These are phyloP conservation scores for Globisporangium nagaii DNA, from an alignment of 352 stramenopile genomes.

Conservation along the genomic window DNA sequence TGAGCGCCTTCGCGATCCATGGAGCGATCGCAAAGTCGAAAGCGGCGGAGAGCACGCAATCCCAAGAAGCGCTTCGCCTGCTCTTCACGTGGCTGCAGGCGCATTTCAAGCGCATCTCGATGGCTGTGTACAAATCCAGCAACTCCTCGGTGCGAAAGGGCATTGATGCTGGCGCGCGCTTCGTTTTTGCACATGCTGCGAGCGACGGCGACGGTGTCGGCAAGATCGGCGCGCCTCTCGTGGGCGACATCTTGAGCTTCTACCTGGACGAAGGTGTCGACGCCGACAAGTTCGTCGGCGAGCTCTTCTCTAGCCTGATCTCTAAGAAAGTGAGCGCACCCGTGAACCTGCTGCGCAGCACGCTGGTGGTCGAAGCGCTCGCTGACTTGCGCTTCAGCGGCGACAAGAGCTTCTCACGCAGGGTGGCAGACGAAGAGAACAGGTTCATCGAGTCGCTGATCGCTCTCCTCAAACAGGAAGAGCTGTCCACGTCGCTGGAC, in stretches of 20 bases:
- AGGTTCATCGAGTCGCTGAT: constrained; percentile 28
- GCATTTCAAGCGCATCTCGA: constrained; percentile 12
- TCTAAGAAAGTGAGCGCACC: background rate
- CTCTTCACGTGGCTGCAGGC: constrained; percentile 13
- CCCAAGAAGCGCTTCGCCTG: background rate
- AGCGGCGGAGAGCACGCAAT: background rate
- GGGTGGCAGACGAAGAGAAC: constrained; percentile 17
- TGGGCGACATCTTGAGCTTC: constrained; percentile 27
- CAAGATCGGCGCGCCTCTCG: constrained; percentile 1
- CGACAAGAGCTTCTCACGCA: constrained; percentile 3
- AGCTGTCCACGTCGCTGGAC: constrained; percentile 13
- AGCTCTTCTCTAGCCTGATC: constrained; percentile 20
- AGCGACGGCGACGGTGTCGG: background rate
- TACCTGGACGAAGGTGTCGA: constrained; percentile 16
- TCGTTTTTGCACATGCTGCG: constrained; percentile 7
- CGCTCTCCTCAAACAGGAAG: constrained; percentile 12
- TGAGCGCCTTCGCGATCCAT: constrained; percentile 9
- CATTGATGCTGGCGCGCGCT: constrained; percentile 4
- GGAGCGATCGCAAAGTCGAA: background rate
- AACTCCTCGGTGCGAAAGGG: background rate
- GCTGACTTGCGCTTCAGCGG: constrained; percentile 12
- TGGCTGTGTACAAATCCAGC: background rate
- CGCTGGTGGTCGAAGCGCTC: constrained; percentile 31
- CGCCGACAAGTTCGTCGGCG: constrained; percentile 20
- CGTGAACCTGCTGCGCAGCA: constrained; percentile 17